Conservation (phyloP, 305 asterid species). For the Fraxinus sp. region DNA sequence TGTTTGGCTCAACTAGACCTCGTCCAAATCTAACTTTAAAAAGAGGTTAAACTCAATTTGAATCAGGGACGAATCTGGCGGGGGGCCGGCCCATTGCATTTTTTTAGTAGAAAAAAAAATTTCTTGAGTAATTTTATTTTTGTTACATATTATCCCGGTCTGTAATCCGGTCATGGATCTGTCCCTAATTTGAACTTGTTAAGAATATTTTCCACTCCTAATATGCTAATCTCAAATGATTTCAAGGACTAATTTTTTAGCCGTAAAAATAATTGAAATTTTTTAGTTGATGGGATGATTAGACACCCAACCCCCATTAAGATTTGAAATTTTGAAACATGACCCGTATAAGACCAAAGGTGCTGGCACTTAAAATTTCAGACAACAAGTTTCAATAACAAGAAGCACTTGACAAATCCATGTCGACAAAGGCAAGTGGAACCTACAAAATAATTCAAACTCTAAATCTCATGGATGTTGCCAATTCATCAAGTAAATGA, state of each 20-base stretch:
- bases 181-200: neutral
- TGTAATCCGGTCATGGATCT: too few species aligned
- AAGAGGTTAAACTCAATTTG: neutral
- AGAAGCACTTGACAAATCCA: slow-evolving; percentile 23
- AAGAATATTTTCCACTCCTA: neutral
- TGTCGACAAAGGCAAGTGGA: slow-evolving; percentile 36
- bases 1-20: neutral
- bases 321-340: neutral
- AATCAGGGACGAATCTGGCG: too few species aligned
- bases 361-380: slow-evolving; percentile 15
- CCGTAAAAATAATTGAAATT: neutral
- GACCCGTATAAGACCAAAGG: neutral
- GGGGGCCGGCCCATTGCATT: too few species aligned
- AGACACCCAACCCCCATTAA: neutral
- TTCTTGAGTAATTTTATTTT: too few species aligned
- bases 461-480: slow-evolving; percentile 63
- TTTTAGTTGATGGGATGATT: neutral
- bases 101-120: too few species aligned
- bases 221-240: neutral
- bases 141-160: too few species aligned
- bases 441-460: slow-evolving; percentile 41
- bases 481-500: slow-evolving; percentile 62
- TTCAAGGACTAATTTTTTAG: neutral
- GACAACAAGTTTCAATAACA: slow-evolving; percentile 22
- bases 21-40: neutral